Conservation (phyloP, 495 filamentous ascomycete species). For the Trichoderma virens region DNA sequence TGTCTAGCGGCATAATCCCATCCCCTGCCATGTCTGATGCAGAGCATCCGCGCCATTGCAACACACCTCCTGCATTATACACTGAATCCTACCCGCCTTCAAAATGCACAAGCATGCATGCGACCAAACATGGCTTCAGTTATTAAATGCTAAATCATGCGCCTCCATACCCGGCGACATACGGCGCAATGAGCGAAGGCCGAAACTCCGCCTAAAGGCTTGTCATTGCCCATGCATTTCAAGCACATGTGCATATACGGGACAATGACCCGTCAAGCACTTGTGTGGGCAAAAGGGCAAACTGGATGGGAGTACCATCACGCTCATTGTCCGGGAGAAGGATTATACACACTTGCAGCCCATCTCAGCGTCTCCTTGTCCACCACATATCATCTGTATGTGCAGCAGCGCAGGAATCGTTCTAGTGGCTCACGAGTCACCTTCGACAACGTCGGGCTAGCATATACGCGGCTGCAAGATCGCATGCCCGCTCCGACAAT, state of each 20-base stretch:
- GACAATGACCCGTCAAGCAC: not conserved
- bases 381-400: too few species aligned
- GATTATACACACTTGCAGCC: not conserved
- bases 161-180: not conserved
- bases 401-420: too few species aligned
- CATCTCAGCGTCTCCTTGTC: not conserved
- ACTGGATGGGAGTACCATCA: too few species aligned
- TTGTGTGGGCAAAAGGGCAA: not conserved
- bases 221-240: not conserved
- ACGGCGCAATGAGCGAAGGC: not conserved
- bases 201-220: not conserved
- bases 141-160: not conserved
- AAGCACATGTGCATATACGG: not conserved
- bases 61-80: not conserved
- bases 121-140: not conserved
- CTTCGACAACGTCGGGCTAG: not conserved
- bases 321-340: not conserved
- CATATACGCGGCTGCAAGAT: not conserved
- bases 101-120: not conserved
- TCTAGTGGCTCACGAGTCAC: not conserved
- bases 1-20: not conserved
- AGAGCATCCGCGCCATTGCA: slow-evolving; percentile 5
- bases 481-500: too few species aligned
- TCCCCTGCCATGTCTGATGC: slow-evolving; percentile 2
- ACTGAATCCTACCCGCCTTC: not conserved